Evolutionary conservation across 768 basidiomycete genomes (phyloP).

Genomic region (Agrocybe chaxingu): DNA sequence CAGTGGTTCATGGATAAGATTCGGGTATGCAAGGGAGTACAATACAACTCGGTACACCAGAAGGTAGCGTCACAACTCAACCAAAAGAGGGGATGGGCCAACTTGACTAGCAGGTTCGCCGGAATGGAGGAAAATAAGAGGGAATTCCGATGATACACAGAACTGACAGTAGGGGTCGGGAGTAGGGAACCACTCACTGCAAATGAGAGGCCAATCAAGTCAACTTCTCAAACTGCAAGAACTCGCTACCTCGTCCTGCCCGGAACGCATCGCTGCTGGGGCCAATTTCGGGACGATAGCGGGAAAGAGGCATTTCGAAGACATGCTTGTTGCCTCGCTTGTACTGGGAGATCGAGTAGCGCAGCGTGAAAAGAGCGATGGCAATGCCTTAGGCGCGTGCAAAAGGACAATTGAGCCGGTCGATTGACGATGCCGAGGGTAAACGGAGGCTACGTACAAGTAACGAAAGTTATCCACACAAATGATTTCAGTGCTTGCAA

Average conservation of each 20-base stretch:
- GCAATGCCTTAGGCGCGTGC: conserved; percentile 33
- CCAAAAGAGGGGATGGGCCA: no score
- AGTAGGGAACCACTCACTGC: not conserved
- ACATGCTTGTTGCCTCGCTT: conserved; percentile 46
- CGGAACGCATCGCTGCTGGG: conserved; percentile 4
- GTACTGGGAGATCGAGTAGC: conserved; percentile 42
- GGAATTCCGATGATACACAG: not conserved
- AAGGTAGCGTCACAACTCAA: no score
- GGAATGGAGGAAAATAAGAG: not conserved
- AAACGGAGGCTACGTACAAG: conserved; percentile 33
- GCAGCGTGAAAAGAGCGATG: conserved; percentile 36
- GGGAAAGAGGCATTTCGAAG: conserved; percentile 47
- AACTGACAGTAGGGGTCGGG: not conserved
- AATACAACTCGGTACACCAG: no score
- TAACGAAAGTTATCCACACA: conserved; percentile 56
- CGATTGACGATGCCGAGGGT: not conserved
- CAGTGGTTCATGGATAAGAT: no score
- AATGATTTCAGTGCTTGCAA: conserved; percentile 53
- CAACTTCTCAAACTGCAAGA: conserved; percentile 33
- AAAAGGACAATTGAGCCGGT: not conserved
- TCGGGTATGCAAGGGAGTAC: no score
- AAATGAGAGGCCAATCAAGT: conserved; percentile 7
- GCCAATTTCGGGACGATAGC: conserved; percentile 35
- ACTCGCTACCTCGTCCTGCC: conserved; percentile 28
- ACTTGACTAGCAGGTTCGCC: no score